These are phyloP conservation scores for Dichotomopilus funicola DNA, from an alignment of 2,329 filamentous ascomycete genomes.

Conservation along the genomic window DNA sequence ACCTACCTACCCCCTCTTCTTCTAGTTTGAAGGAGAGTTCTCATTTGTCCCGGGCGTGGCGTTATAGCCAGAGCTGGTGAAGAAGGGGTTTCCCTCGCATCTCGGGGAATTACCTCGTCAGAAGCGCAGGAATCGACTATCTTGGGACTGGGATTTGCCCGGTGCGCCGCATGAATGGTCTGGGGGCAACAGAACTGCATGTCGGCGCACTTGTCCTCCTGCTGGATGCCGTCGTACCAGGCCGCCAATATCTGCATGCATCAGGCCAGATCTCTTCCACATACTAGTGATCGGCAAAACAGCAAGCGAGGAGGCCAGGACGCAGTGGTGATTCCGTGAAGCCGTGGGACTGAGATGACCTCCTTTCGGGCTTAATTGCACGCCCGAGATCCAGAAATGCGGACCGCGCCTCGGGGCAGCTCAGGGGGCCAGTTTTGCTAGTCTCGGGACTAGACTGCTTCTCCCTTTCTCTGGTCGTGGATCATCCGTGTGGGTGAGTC, in stretches of 20 bases:
- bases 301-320: neutral
- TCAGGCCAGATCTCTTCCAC: neutral
- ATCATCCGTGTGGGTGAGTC: no score
- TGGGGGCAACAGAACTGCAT: neutral
- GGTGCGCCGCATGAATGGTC: neutral
- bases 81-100: neutral
- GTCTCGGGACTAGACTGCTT: no score
- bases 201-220: neutral
- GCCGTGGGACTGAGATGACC: no score
- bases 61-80: neutral
- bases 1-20: no score
- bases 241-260: constrained; percentile 4
- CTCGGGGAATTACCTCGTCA: no score
- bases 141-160: neutral
- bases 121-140: no score
- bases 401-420: no score
- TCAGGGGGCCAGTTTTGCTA: no score
- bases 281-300: neutral
- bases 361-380: no score
- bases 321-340: neutral
- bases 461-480: no score
- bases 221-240: neutral
- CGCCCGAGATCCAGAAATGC: no score
- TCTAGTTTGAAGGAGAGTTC: no score
- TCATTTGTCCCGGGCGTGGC: neutral